These are phyloP conservation scores for Fusarium equiseti DNA, from an alignment of 2,329 filamentous ascomycete species.

Conservation along the genomic window DNA sequence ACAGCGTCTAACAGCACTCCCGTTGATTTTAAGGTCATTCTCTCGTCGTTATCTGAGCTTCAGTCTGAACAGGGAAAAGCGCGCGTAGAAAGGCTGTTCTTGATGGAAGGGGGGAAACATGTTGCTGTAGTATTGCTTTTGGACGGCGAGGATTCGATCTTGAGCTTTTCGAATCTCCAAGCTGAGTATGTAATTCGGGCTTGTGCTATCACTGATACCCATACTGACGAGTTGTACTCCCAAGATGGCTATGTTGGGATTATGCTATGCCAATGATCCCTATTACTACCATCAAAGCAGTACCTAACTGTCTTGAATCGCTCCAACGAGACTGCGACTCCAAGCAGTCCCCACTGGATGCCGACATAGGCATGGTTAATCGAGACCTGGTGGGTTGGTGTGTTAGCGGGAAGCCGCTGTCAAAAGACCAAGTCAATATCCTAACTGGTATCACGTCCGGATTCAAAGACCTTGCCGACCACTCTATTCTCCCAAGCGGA, in stretches of 20 bases:
- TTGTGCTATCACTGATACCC: neutral
- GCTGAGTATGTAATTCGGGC: conserved; percentile 50
- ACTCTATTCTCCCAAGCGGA: conserved; percentile 34
- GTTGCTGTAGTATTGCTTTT: conserved; percentile 61
- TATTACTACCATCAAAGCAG: conserved; percentile 51
- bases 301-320: conserved; percentile 55
- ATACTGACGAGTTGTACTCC: neutral
- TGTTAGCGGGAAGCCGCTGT: conserved; percentile 47
- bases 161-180: conserved; percentile 58
- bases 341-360: neutral
- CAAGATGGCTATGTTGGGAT: conserved; percentile 51
- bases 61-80: conserved; percentile 45
- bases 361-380: neutral
- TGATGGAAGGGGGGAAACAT: conserved; percentile 56
- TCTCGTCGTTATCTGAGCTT: conserved; percentile 56
- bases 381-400: conserved; percentile 43
- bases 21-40: conserved; percentile 53
- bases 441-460: conserved; percentile 47
- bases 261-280: conserved; percentile 58
- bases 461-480: conserved; percentile 46
- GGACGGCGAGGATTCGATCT: conserved; percentile 49
- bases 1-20: neutral
- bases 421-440: conserved; percentile 44
- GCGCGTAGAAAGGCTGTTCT: conserved; percentile 57
- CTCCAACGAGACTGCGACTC: conserved; percentile 50